Base-by-base conservation (phyloP, 495 filamentous ascomycete species). In the Oidiodendron maius region DNA sequence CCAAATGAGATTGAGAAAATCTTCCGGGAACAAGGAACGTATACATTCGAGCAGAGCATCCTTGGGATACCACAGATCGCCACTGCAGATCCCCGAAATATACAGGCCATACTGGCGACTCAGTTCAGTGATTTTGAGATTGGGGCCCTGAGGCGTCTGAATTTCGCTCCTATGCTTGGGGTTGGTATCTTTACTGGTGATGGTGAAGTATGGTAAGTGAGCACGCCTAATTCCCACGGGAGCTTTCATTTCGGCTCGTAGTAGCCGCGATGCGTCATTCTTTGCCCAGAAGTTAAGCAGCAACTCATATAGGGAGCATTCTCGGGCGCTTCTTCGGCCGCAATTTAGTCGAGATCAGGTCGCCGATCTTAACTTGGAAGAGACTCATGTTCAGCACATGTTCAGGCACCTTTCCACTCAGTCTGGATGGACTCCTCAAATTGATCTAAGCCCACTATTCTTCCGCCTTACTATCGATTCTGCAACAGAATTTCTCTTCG, bases 401-500 rank as follows among this genome's bases (percentile, higher is more conserved):
- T 56, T 77, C 17, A 48, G 45, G 3, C 58, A 59, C 37, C 61
- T 78, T 17, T 50, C 58, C 18, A 8, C 25, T 10, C 50, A n/a
- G 9, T 17, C 30, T 2, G 8, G 46, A 17, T 11, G 30, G 18
- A 59, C 47, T 3, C 25, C 24, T 2, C 38, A 48, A 20, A 58
- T 71, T 12, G 78, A 89, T 57, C 64, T 91, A 3, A 80, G 82
- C 55, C 66, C 71, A 0, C 63, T 86, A 3, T 85, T 90, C 61
- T 83, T 77, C 64, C 48, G 64, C 12, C 55, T 85, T 37, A 83
- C 83, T 1, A 68, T 89, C 10, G 85, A 91, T 55, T 70, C 81
- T 0, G 74, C 82, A 0, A 87, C 83, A 0, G 82, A 88, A 51
- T 84, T 89, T 57, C 66, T 91, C 3, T 84, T 88, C 44, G 84